Conservation (phyloP, 495 filamentous ascomycete genomes). For the Neurospora cerealis region DNA sequence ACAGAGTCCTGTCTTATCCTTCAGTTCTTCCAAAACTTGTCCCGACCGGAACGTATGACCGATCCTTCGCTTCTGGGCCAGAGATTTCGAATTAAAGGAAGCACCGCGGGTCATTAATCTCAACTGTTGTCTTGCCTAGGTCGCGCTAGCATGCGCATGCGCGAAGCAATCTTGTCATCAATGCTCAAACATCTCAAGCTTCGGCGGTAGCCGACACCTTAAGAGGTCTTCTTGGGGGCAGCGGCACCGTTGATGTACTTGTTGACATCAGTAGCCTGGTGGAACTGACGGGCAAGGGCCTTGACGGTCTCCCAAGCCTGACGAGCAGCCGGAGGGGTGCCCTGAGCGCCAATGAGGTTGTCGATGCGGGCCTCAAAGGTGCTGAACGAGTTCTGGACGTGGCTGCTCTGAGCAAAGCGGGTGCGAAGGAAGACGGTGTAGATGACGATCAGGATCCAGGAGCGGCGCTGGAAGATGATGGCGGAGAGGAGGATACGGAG, state of each 20-base stretch:
- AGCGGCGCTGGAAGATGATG: constrained; percentile 77
- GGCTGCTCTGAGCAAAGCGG: constrained; percentile 79
- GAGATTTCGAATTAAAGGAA: background rate
- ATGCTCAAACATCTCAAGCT: background rate
- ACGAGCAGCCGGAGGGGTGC: constrained; percentile 72
- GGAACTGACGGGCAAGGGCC: constrained; percentile 56
- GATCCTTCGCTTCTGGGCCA: background rate
- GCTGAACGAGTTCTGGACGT: constrained; percentile 73
- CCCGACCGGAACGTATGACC: background rate
- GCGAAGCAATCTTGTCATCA: constrained; percentile 8
- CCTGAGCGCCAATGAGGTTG: constrained; percentile 72
- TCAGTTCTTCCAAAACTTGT: background rate
- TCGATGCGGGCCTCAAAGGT: constrained; percentile 67
- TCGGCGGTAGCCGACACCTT: constrained; percentile 1
- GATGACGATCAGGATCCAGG: constrained; percentile 74
- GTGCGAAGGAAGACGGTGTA: constrained; percentile 92
- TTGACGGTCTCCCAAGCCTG: constrained; percentile 79
- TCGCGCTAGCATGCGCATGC: constrained; percentile 1
- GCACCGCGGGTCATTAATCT: background rate
- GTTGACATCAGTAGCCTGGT: constrained; percentile 67
- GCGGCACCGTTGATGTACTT: constrained; percentile 51
- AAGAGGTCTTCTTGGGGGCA: constrained; percentile 43
- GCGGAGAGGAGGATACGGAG: constrained; percentile 68
- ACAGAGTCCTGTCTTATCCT: background rate
- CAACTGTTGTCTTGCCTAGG: constrained; percentile 1